Evolutionary conservation across 495 filamentous ascomycete genomes (phyloP).

Genomic region (Penicillium paxilli): DNA sequence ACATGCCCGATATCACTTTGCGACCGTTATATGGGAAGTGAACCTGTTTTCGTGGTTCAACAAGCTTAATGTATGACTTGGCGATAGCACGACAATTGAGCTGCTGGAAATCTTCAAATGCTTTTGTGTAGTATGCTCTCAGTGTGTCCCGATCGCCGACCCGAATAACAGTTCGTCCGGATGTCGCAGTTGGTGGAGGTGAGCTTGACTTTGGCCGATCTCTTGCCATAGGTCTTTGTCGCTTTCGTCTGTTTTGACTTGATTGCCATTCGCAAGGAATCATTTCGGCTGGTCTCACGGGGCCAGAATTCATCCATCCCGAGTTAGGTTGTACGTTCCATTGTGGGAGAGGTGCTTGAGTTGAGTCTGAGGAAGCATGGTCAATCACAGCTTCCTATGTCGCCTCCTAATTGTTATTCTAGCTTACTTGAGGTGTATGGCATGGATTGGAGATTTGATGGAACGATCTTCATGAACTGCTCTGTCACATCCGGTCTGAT

Average conservation of each 20-base stretch:
- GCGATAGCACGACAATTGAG: constrained; percentile 54
- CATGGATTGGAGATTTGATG: constrained; percentile 18
- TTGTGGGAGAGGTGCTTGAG: constrained; percentile 10
- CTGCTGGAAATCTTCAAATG: constrained; percentile 47
- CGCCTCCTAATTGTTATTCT: neutral
- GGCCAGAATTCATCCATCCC: constrained; percentile 21
- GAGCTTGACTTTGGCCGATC: constrained; percentile 24
- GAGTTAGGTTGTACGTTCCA: constrained; percentile 22
- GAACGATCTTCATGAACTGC: constrained; percentile 34
- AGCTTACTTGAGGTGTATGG: neutral
- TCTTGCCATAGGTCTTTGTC: constrained; percentile 17
- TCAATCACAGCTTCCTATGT: neutral
- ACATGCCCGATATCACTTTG: constrained; percentile 42
- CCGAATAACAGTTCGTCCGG: constrained; percentile 41
- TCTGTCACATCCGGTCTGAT: constrained; percentile 37
- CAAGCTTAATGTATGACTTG: constrained; percentile 79
- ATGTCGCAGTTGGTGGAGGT: constrained; percentile 23
- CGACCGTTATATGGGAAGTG: constrained; percentile 75
- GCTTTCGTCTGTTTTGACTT: constrained; percentile 29
- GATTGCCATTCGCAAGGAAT: constrained; percentile 44
- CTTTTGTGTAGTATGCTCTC: constrained; percentile 60
- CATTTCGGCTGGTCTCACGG: constrained; percentile 19
- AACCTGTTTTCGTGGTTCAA: constrained; percentile 85
- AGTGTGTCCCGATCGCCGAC: constrained; percentile 60
- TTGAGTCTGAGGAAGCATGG: constrained; percentile 4